Evolutionary conservation across 176 grass and related monocot genomes (phyloP).

Genomic region (Calamus simplicifolius): DNA sequence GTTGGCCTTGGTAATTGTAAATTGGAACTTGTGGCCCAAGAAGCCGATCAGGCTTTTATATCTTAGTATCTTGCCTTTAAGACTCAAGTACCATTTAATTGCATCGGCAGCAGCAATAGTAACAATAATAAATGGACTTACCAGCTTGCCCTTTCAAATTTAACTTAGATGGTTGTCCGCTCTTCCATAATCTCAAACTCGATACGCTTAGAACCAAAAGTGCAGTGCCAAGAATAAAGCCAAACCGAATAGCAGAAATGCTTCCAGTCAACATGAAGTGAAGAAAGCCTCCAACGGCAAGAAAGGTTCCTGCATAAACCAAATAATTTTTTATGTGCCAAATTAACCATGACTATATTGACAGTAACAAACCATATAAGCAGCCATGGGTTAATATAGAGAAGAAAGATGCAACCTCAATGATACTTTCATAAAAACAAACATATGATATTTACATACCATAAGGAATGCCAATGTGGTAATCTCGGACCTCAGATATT

Average conservation of each 20-base stretch:
- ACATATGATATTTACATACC: constrained; percentile 37
- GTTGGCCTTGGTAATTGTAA: too few species aligned
- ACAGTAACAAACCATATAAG: too few species aligned
- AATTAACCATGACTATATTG: too few species aligned
- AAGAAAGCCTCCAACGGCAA: constrained; percentile 62
- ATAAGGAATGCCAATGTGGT: constrained; percentile 77
- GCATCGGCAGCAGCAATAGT: too few species aligned
- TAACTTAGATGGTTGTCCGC: constrained; percentile 40
- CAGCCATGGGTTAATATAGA: too few species aligned
- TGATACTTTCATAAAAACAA: too few species aligned
- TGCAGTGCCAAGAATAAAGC: constrained; percentile 71
- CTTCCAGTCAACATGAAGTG: constrained; percentile 89
- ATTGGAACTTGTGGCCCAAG: too few species aligned
- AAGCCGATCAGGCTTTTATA: too few species aligned
- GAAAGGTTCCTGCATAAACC: constrained; percentile 59
- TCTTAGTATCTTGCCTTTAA: too few species aligned
- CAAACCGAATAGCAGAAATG: constrained; percentile 80
- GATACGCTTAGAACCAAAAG: constrained; percentile 60
- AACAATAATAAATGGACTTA: constrained; percentile 33
- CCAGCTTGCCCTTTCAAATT: constrained; percentile 78
- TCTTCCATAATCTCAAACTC: constrained; percentile 66
- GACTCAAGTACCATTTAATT: too few species aligned
- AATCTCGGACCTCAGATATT: constrained; percentile 55
- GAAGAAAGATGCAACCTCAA: too few species aligned
- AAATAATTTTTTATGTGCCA: neutral